Base-by-base conservation (phyloP, 352 stramenopile genomes). In the Pythium phragmiticola region DNA sequence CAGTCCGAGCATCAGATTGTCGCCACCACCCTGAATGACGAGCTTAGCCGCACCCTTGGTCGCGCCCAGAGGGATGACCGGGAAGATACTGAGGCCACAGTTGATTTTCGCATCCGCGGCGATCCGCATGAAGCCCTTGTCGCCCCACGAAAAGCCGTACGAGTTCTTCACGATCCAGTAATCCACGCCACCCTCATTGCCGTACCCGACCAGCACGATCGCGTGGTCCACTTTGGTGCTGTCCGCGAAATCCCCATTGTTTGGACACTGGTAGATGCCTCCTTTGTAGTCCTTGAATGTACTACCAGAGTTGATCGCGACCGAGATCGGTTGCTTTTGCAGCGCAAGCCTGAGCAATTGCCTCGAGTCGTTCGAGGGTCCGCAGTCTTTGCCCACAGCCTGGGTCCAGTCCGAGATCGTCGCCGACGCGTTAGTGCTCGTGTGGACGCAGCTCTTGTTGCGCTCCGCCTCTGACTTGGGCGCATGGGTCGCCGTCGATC, bases 111-210 rank as follows among this genome's bases (percentile, higher is more conserved):
- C 63, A 68, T 94, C 85, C 30, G 77, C 78, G 37, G 74, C 72
- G 43, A 94, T 68, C 16, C 77, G 63, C 36, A 92, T 37, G 60
- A 87, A 92, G 13, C 85, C 80, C 43, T 87, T 79, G 28, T 90
- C 78, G 7, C 84, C 82, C 85, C 85, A 94, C 30, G 76, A 76
- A 13, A 69, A 63, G 7, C 79, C 73, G 73, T 94, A 94, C 61
- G 82, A 94, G 71, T 94, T 94, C 65, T 94, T 94, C 23, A 94
- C 57, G 47, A 92, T 81, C 85, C 85, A 92, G 46, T 88, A 94
- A 45, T 89, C 66, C 3, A 68, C 66, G 57, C 75, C 45, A 42
- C 73, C 55, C 19, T 77, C 76, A 3, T 13, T 62, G 41, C 76
- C 83, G 66, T 94, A 92, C 34, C 85, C 85, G 2, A 94, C 85